Evolutionary conservation across 148 eudicot genomes (phyloP).

Genomic region (Dysphania ambrosioides): DNA sequence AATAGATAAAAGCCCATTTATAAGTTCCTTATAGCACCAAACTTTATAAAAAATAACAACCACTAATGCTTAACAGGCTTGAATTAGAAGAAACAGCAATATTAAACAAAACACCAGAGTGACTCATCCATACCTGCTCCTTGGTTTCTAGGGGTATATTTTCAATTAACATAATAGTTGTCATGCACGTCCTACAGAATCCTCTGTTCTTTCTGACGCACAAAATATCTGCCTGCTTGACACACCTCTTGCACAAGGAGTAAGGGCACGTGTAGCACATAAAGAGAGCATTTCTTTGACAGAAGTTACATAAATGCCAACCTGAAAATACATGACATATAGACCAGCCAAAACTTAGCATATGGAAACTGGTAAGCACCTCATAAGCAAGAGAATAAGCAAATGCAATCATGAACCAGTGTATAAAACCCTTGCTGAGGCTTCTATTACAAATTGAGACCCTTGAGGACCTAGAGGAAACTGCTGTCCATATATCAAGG

Average conservation of each 20-base stretch:
- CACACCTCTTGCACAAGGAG: constrained; percentile 89
- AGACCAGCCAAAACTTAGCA: constrained; percentile 9
- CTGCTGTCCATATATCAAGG: constrained; percentile 5
- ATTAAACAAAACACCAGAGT: background rate
- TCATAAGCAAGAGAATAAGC: background rate
- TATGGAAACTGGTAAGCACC: constrained; percentile 10
- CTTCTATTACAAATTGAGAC: background rate
- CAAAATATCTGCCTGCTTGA: constrained; percentile 59
- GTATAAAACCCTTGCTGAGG: background rate
- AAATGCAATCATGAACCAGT: background rate
- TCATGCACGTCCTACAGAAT: constrained; percentile 80
- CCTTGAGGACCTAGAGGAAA: too few relatives aligned
- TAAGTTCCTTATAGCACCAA: constrained; percentile 3
- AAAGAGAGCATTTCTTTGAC: constrained; percentile 73
- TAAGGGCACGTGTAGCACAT: constrained; percentile 94
- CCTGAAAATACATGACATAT: constrained; percentile 56
- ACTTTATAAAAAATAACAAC: constrained; percentile 1
- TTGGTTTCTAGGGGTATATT: constrained; percentile 55
- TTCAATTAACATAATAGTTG: constrained; percentile 72
- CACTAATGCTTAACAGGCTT: background rate
- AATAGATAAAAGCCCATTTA: background rate
- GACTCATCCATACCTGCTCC: constrained; percentile 58
- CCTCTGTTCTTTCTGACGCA: constrained; percentile 83
- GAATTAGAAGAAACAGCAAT: constrained; percentile 6
- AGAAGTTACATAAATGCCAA: constrained; percentile 91